Evolutionary conservation across 176 grass and related monocot genomes (phyloP).

Genomic region (Thalia dealbata): DNA sequence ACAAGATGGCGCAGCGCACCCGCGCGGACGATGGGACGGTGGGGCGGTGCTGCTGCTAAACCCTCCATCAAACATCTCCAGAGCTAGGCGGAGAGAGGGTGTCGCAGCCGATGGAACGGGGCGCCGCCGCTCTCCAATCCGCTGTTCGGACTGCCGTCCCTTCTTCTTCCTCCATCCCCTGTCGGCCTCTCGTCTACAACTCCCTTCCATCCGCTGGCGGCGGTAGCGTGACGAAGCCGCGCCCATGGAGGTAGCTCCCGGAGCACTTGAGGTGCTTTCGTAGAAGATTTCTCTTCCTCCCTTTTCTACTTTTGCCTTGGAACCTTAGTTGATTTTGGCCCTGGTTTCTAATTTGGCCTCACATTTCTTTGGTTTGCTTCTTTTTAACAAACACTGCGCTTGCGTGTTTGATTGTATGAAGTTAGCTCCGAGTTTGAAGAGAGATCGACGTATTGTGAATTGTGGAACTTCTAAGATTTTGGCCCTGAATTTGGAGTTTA

Average conservation of each 20-base stretch:
- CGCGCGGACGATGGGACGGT: neutral
- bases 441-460: neutral
- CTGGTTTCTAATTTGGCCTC: neutral
- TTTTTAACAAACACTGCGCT: neutral
- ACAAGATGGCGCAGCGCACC: neutral
- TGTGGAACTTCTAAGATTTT: neutral
- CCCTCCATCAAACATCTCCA: neutral
- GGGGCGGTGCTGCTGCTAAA: too few species aligned
- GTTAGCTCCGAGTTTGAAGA: neutral
- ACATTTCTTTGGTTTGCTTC: neutral
- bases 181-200: slow-evolving; percentile 1
- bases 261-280: neutral
- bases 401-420: neutral
- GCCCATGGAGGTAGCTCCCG: neutral
- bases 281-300: neutral
- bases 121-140: neutral
- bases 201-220: neutral
- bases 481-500: too few species aligned
- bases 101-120: slow-evolving; percentile 6
- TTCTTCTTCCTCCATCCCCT: neutral
- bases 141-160: neutral
- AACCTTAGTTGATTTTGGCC: neutral
- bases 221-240: neutral
- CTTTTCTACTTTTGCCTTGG: neutral
- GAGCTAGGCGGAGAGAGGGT: neutral